Conservation (phyloP, 2,329 filamentous ascomycete species). For the Huntiella abstrusa region DNA sequence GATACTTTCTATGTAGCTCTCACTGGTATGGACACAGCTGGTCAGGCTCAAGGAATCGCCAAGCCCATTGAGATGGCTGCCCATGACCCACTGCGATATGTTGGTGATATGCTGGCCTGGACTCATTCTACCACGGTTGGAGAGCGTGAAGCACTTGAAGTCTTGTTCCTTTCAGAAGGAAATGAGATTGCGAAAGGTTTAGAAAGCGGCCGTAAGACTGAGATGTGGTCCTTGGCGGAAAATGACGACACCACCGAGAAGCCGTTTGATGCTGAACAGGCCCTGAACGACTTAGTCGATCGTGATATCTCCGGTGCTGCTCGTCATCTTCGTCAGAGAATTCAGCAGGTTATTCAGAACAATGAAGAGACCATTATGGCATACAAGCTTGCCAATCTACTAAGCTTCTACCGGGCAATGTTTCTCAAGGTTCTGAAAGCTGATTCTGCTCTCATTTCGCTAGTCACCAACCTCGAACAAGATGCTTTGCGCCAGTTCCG, state of each 20-base stretch:
- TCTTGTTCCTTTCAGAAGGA: slow-evolving; percentile 76
- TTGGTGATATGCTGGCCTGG: slow-evolving; percentile 97
- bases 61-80: slow-evolving; percentile 91
- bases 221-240: slow-evolving; percentile 56
- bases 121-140: slow-evolving; percentile 85
- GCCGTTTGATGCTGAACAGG: slow-evolving; percentile 62
- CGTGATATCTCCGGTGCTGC: slow-evolving; percentile 66
- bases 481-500: slow-evolving; percentile 72
- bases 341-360: slow-evolving; percentile 80
- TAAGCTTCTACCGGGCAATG: slow-evolving; percentile 75
- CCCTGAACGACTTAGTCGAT: slow-evolving; percentile 71
- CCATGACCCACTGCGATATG: slow-evolving; percentile 78
- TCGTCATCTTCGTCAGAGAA: slow-evolving; percentile 67
- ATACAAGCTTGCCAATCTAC: slow-evolving; percentile 76
- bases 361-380: slow-evolving; percentile 78
- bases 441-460: slow-evolving; percentile 49
- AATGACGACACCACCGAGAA: slow-evolving; percentile 32
- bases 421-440: slow-evolving; percentile 61
- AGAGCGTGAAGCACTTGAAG: slow-evolving; percentile 78
- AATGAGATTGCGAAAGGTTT: slow-evolving; percentile 66
- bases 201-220: slow-evolving; percentile 59
- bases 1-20: slow-evolving; percentile 79
- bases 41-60: slow-evolving; percentile 38
- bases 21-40: slow-evolving; percentile 47
- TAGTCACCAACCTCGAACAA: slow-evolving; percentile 48